phyloP scores from a whole-genome alignment of 2,329 filamentous ascomycete species.

The Metarhizium sp. region DNA sequence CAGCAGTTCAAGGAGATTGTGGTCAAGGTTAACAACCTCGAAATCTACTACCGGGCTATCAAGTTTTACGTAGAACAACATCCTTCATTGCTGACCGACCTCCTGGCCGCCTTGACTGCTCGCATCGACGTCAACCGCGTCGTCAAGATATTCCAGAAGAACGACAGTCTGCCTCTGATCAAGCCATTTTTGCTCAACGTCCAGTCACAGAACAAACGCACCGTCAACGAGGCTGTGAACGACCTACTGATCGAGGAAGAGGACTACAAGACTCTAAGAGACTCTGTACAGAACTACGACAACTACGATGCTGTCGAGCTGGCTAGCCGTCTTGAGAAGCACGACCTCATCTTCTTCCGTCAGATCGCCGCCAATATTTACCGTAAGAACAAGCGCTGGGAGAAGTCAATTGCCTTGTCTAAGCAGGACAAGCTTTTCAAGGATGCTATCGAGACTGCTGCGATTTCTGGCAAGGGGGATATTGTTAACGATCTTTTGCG shows the following conservation, averaged over 20 bases:
- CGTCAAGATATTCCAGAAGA: slow-evolving; percentile 98
- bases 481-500: slow-evolving; percentile 92
- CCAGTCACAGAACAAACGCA: slow-evolving; percentile 93
- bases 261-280: slow-evolving; percentile 95
- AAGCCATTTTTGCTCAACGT: slow-evolving; percentile 98
- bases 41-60: slow-evolving; percentile 96
- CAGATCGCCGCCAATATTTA: slow-evolving; percentile 98
- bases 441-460: slow-evolving; percentile 96
- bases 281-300: slow-evolving; percentile 97
- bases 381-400: slow-evolving; percentile 99
- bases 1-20: slow-evolving; percentile 99
- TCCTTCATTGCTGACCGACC: slow-evolving; percentile 87
- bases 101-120: slow-evolving; percentile 82
- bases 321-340: slow-evolving; percentile 87
- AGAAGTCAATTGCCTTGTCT: slow-evolving; percentile 93
- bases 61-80: slow-evolving; percentile 98
- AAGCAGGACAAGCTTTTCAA: slow-evolving; percentile 99
- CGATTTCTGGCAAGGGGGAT: slow-evolving; percentile 80
- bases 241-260: slow-evolving; percentile 97
- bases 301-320: slow-evolving; percentile 96
- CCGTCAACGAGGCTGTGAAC: slow-evolving; percentile 96
- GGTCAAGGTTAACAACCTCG: slow-evolving; percentile 94
- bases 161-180: slow-evolving; percentile 94
- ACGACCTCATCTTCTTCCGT: slow-evolving; percentile 97
- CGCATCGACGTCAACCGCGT: slow-evolving; percentile 97